Evolutionary conservation across 2,329 filamentous ascomycete genomes (phyloP).

Genomic region (Stemphylium lycopersici): DNA sequence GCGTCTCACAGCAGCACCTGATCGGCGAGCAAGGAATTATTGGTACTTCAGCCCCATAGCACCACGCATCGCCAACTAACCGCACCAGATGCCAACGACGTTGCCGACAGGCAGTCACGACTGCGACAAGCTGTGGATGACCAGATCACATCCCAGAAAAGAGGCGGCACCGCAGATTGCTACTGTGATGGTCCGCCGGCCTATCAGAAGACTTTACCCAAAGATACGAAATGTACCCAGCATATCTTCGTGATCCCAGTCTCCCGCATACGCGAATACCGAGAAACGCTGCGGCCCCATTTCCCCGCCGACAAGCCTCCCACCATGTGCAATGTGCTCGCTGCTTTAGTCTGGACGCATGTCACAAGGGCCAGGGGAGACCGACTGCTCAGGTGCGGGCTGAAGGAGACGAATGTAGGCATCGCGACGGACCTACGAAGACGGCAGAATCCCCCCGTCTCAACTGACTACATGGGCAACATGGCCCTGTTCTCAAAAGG

Average conservation of each 20-base stretch:
- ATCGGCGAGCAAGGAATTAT: slow-evolving; percentile 12
- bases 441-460: slow-evolving; percentile 32
- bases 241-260: slow-evolving; percentile 40
- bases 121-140: slow-evolving; percentile 32
- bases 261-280: slow-evolving; percentile 32
- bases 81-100: slow-evolving; percentile 20
- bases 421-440: slow-evolving; percentile 41
- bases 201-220: slow-evolving; percentile 36
- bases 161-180: slow-evolving; percentile 27
- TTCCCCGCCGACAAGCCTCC: slow-evolving; percentile 27
- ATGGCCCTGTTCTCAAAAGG: slow-evolving; percentile 42
- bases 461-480: slow-evolving; percentile 39
- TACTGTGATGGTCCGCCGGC: slow-evolving; percentile 34
- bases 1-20: slow-evolving; percentile 21
- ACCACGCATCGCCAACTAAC: slow-evolving; percentile 17
- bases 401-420: slow-evolving; percentile 34
- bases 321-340: slow-evolving; percentile 42
- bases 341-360: slow-evolving; percentile 45
- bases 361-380: slow-evolving; percentile 40
- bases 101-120: slow-evolving; percentile 31
- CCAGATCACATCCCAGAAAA: slow-evolving; percentile 14
- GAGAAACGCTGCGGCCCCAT: slow-evolving; percentile 28
- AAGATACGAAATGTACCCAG: slow-evolving; percentile 33
- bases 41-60: slow-evolving; percentile 14
- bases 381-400: slow-evolving; percentile 23